Evolutionary conservation across 768 basidiomycete species (phyloP), one percentile per base, ranked within the genome.

Genomic region (Hygrocybe punicea): DNA sequence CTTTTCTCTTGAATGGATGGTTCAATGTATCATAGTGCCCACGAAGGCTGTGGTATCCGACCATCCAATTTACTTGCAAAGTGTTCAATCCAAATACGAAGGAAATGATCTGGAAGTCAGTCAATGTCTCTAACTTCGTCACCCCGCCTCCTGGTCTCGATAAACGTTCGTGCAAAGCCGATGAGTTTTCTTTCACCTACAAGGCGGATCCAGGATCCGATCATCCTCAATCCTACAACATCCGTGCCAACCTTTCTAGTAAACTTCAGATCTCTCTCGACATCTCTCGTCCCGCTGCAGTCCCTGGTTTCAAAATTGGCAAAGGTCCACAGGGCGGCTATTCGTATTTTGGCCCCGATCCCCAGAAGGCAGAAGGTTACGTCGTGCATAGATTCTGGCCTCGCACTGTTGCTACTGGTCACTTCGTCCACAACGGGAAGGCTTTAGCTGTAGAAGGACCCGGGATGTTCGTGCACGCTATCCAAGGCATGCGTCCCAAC

Each of bases 401-500:
- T 13, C 79, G 83, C 37, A 78, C 80, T 61, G 64, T 72, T 29
- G 82, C 79, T 16, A 76, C 78, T 23, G 95, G 95, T 5, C 80
- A 83, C 62, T 66, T 95, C 70, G 82, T 89, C 48, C 70, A 76
- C 60, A 81, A 84, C 33, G 91, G 90, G 44, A 72, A 82, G 56
- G 86, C 86, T 6, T 72, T 75, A 55, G 49, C 76, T 7, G 72
- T 84, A 54, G 69, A 81, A 33, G 90, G 89, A 44, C 75, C 81
- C 36, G 91, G 92, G 25, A 91, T 93, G 88, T 85, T 96, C 70
- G 81, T 95, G 17, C 91, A 96, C 71, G 96, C 96, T 45, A 97
- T 98, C 69, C 96, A 98, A 69, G 97, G 96, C 70, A 96, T 99
- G 93, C 84, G 93, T 7, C 94, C 96, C 49, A 91, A 99, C 73